phyloP scores from a whole-genome alignment of 2,329 filamentous ascomycete genomes.

The Kalmusia sp. region DNA sequence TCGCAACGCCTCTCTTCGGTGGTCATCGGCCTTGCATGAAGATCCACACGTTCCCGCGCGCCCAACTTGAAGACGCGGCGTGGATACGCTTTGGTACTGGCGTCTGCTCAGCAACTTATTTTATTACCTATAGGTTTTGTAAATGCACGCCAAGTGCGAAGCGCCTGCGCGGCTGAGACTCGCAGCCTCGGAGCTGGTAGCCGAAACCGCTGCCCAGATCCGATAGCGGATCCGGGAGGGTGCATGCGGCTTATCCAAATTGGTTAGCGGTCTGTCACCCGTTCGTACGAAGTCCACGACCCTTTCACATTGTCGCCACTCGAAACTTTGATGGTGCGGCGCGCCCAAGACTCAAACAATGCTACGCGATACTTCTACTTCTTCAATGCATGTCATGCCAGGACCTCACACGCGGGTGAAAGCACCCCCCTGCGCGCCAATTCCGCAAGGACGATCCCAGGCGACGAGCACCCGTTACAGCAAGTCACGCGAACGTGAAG shows the following conservation, averaged over 20 bases:
- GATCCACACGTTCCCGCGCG: background rate
- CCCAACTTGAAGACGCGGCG: background rate
- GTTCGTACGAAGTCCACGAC: background rate
- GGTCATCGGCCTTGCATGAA: background rate
- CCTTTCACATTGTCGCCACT: background rate
- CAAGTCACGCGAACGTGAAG: conserved; percentile 5
- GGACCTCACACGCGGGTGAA: background rate
- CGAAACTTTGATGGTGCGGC: background rate
- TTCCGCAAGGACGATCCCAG: background rate
- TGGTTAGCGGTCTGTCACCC: background rate
- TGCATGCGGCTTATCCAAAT: background rate
- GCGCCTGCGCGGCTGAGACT: too few species aligned
- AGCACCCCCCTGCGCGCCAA: background rate
- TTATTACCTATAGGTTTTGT: background rate
- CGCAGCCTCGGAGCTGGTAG: background rate
- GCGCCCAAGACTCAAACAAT: background rate
- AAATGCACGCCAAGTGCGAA: background rate
- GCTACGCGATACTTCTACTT: background rate
- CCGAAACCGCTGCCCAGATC: conserved; percentile 1
- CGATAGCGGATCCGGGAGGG: conserved; percentile 1
- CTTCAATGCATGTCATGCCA: background rate
- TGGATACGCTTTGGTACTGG: background rate
- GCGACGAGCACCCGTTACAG: background rate
- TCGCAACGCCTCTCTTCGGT: background rate
- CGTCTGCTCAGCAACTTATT: background rate